These are phyloP conservation scores for Selaginella tamariscina DNA, from an alignment of 75 land plant genomes.

Conservation along the genomic window DNA sequence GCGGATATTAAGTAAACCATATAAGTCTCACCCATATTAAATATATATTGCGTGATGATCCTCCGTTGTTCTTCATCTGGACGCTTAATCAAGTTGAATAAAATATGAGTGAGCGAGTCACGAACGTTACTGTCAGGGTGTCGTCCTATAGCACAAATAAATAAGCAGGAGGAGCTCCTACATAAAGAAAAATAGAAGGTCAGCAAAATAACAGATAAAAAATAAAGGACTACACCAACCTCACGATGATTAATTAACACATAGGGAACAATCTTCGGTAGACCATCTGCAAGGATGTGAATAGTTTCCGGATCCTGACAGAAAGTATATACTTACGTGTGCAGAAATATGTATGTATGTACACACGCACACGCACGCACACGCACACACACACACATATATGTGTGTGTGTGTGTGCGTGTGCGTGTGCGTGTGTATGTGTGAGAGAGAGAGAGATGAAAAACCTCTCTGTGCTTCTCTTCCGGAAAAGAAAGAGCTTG, in stretches of 20 bases:
- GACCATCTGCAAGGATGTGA: slow-evolving; percentile 80
- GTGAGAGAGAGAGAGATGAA: too few relatives aligned
- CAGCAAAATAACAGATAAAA: neutral
- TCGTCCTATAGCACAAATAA: slow-evolving; percentile 94
- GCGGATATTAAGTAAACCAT: neutral
- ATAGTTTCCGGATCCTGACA: slow-evolving; percentile 68
- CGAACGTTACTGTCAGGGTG: slow-evolving; percentile 74
- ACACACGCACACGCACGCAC: too few relatives aligned
- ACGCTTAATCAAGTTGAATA: slow-evolving; percentile 88
- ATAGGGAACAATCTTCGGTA: slow-evolving; percentile 98
- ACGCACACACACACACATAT: too few relatives aligned
- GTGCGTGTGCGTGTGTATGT: too few relatives aligned
- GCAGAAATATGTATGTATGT: too few relatives aligned
- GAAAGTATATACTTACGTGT: too few relatives aligned
- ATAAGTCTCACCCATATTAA: neutral
- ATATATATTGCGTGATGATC: slow-evolving; percentile 87
- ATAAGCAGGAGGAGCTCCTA: slow-evolving; percentile 97
- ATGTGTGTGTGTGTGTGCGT: too few relatives aligned
- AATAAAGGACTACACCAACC: too few relatives aligned
- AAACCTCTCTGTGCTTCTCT: neutral
- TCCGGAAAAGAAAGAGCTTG: too few relatives aligned
- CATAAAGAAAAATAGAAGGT: too few relatives aligned
- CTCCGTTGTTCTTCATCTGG: slow-evolving; percentile 89
- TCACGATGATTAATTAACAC: slow-evolving; percentile 92
- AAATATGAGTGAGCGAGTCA: slow-evolving; percentile 83